These are phyloP conservation scores for Carex scoparia DNA, from an alignment of 176 grass and related monocot species.

Conservation along the genomic window DNA sequence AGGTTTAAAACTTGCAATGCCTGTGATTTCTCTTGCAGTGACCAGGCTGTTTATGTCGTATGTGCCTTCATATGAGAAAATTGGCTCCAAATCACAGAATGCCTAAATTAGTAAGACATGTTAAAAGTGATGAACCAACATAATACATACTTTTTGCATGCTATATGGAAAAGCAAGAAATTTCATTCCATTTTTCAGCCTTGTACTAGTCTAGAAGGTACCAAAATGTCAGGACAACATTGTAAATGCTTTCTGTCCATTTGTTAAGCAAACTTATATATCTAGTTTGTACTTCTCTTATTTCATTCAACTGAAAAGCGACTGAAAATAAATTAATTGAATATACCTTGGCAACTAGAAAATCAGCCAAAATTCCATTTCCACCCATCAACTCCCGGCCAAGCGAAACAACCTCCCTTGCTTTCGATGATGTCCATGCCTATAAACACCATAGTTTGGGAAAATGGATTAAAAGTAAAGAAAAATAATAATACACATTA, in stretches of 20 bases:
- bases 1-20: constrained; percentile 75
- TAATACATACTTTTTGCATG: not conserved
- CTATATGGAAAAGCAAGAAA: not conserved
- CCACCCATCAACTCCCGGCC: constrained; percentile 83
- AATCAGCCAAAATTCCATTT: constrained; percentile 94
- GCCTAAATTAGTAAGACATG: constrained; percentile 36
- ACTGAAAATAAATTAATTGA: not conserved
- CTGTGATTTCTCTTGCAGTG: constrained; percentile 71
- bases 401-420: constrained; percentile 80
- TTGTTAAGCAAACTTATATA: constrained; percentile 2
- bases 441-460: constrained; percentile 25
- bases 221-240: not conserved
- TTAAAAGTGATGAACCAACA: not conserved
- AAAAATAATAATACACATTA: not conserved
- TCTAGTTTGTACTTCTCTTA: not conserved
- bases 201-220: not conserved
- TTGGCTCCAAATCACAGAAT: constrained; percentile 86
- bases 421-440: constrained; percentile 72
- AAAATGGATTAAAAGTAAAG: not conserved
- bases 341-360: constrained; percentile 87
- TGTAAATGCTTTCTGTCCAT: not conserved
- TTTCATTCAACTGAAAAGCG: not conserved
- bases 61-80: constrained; percentile 65
- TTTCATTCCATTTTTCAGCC: not conserved
- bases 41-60: constrained; percentile 79